A percentile compares a stretch with the other conserved stretches of the same genome.
Evolutionary conservation across 139 green algal genomes (phyloP).

Genomic region (Klebsormidium nitens): DNA sequence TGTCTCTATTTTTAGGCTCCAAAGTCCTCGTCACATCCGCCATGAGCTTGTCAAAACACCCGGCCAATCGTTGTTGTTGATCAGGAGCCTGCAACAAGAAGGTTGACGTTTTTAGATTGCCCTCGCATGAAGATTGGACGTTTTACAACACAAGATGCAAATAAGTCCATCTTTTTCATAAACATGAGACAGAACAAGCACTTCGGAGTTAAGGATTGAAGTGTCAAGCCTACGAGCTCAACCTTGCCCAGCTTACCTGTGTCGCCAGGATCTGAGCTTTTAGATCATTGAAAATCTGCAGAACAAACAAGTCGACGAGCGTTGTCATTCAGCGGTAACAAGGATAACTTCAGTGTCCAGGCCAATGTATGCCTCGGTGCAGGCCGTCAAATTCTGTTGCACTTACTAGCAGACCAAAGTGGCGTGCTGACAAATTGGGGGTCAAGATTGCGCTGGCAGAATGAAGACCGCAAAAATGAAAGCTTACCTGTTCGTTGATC

Average conservation of each 20-base stretch:
- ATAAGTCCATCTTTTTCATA: not conserved
- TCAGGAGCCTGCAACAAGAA: constrained; percentile 35
- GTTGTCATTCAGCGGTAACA: too few species aligned
- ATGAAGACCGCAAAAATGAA: too few species aligned
- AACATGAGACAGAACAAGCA: not conserved
- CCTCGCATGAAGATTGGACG: not conserved
- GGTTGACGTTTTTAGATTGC: not conserved
- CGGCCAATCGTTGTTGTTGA: constrained; percentile 47
- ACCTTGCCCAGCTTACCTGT: constrained; percentile 13
- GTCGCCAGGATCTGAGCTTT: constrained; percentile 43
- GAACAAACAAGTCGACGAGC: too few species aligned
- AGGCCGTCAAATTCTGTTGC: too few species aligned
- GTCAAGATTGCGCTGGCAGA: constrained; percentile 3
- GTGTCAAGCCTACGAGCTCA: not conserved
- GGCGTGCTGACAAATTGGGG: constrained; percentile 6
- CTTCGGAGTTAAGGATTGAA: not conserved
- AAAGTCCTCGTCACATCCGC: constrained; percentile 74
- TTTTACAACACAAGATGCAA: not conserved
- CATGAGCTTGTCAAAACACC: constrained; percentile 92
- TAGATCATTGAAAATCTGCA: constrained; percentile 48
- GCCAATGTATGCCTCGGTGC: too few species aligned
- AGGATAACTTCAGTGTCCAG: too few species aligned
- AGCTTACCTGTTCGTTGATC: constrained; percentile 70
- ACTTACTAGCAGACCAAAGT: too few species aligned
- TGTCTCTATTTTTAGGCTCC: constrained; percentile 94